phyloP scores from a whole-genome alignment of 1,284 basidiomycete species.

The Coniferiporia sulphurascens region DNA sequence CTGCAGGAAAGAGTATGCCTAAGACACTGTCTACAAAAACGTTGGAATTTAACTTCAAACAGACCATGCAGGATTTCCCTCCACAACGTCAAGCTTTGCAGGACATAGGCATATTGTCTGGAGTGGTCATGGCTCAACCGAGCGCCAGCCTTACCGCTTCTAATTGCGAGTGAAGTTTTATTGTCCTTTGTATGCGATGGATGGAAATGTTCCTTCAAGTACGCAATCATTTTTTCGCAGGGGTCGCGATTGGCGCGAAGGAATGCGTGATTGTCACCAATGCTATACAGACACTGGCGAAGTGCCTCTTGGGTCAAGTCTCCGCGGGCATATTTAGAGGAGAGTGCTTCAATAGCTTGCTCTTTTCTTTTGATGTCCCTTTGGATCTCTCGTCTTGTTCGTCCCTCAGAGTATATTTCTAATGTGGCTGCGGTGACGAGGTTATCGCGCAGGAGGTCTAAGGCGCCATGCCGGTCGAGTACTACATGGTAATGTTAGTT shows the following conservation, averaged over 20 bases:
- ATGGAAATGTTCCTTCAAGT: constrained; percentile 71
- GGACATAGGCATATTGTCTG: constrained; percentile 76
- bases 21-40: constrained; percentile 1
- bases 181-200: constrained; percentile 57
- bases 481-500: constrained; percentile 26
- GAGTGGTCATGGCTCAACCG: constrained; percentile 75
- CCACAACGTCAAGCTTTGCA: constrained; percentile 81
- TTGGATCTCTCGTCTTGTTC: constrained; percentile 67
- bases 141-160: constrained; percentile 70
- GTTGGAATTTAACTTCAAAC: constrained; percentile 18
- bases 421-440: constrained; percentile 67
- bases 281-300: constrained; percentile 75
- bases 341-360: constrained; percentile 69
- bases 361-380: constrained; percentile 77
- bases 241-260: constrained; percentile 76
- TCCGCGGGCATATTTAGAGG: constrained; percentile 52
- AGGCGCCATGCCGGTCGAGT: constrained; percentile 55
- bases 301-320: constrained; percentile 58
- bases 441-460: constrained; percentile 68
- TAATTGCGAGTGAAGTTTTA: constrained; percentile 66
- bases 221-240: constrained; percentile 73
- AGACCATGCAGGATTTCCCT: constrained; percentile 74
- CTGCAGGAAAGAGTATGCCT: constrained; percentile 32
- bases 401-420: constrained; percentile 71
- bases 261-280: constrained; percentile 83